phyloP scores from a whole-genome alignment of 108 stramenopile species.

The Cyclotella sp. region DNA sequence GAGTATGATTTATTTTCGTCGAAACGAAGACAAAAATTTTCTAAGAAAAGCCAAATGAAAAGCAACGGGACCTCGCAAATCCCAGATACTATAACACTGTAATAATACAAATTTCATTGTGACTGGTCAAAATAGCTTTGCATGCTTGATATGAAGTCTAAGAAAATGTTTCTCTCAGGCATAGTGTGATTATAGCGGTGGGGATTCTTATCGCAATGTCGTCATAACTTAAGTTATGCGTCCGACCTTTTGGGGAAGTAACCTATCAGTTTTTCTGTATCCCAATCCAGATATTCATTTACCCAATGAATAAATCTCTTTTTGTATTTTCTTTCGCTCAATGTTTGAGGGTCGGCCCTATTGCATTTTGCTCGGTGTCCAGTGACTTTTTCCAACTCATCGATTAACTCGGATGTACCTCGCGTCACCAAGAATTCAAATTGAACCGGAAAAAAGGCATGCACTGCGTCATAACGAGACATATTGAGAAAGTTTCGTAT shows the following conservation, averaged over 20 bases:
- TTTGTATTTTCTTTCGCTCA: constrained; percentile 24
- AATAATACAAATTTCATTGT: neutral
- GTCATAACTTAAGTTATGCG: neutral
- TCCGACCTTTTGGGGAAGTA: constrained; percentile 21
- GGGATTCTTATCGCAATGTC: neutral
- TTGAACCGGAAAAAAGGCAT: constrained; percentile 36
- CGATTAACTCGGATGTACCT: constrained; percentile 33
- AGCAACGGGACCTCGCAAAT: constrained; percentile 7
- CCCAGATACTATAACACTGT: constrained; percentile 20
- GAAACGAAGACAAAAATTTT: constrained; percentile 30
- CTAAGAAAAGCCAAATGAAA: constrained; percentile 7
- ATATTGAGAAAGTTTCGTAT: constrained; percentile 52
- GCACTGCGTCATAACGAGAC: constrained; percentile 19
- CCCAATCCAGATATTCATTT: constrained; percentile 62
- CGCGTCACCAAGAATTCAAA: constrained; percentile 53
- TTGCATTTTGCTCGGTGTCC: constrained; percentile 46
- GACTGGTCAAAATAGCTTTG: no score
- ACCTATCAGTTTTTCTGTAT: constrained; percentile 47
- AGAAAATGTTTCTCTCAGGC: neutral
- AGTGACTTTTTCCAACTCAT: constrained; percentile 48
- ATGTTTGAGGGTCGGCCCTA: constrained; percentile 7
- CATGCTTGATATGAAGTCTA: no score
- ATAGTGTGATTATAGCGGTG: neutral
- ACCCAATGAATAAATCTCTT: constrained; percentile 52
- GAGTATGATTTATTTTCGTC: constrained; percentile 82